Evolutionary conservation across 2,329 filamentous ascomycete genomes (phyloP).

Genomic region (Fusarium floridanum): DNA sequence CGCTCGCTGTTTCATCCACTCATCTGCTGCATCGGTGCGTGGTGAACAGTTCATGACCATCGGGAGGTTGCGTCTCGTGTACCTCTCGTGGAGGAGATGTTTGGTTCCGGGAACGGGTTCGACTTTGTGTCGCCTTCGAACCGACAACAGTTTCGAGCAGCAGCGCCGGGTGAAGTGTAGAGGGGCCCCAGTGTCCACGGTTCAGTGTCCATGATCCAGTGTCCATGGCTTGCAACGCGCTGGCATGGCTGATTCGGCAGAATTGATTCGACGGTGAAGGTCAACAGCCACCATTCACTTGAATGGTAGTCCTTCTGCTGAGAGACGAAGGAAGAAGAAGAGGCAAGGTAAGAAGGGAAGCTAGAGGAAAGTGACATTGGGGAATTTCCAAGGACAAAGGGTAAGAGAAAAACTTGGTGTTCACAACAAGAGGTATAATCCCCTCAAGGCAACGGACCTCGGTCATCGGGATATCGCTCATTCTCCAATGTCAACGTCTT

Average conservation of each 20-base stretch:
- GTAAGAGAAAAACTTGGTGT: background rate
- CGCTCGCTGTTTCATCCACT: background rate
- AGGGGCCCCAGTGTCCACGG: background rate
- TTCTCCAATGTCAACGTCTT: background rate
- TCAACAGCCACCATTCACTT: background rate
- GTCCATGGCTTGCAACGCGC: background rate
- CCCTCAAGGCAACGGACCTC: background rate
- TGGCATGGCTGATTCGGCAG: background rate
- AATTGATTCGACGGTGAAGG: background rate
- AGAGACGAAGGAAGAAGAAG: background rate
- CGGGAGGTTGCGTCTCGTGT: background rate
- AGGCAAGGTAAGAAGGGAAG: background rate
- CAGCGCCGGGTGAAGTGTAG: background rate
- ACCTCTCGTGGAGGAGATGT: background rate
- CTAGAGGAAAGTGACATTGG: background rate
- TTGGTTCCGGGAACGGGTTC: background rate
- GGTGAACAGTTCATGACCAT: background rate
- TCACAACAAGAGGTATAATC: background rate
- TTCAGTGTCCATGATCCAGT: background rate
- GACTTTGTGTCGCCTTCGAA: background rate
- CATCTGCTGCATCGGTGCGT: background rate
- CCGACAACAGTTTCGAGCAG: background rate
- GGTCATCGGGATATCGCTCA: background rate
- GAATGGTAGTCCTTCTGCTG: background rate
- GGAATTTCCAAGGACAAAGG: background rate